Evolutionary conservation across 495 filamentous ascomycete genomes (phyloP).

Genomic region (Rhypophila decipiens): DNA sequence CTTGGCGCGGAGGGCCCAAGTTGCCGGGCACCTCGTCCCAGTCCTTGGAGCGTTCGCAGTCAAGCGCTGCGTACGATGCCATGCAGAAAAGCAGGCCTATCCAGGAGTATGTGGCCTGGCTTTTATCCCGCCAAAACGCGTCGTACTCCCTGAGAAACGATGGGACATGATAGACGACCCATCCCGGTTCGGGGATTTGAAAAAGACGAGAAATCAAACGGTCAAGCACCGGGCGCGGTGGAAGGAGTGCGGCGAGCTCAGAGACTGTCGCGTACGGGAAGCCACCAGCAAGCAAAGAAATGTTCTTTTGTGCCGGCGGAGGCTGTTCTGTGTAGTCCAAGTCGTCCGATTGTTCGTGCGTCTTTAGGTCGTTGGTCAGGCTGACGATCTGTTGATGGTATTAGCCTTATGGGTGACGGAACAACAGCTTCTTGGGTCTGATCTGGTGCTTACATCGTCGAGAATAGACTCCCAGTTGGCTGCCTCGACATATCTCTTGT

Average conservation of each 20-base stretch:
- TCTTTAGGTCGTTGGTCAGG: slow-evolving; percentile 15
- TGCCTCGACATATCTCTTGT: slow-evolving; percentile 43
- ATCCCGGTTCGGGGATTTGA: slow-evolving; percentile 35
- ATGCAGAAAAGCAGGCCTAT: slow-evolving; percentile 27
- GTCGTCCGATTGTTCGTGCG: slow-evolving; percentile 16
- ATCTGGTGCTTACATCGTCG: slow-evolving; percentile 40
- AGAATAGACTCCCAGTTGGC: slow-evolving; percentile 47
- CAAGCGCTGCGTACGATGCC: slow-evolving; percentile 18
- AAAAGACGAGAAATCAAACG: slow-evolving; percentile 42
- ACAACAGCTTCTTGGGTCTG: no score
- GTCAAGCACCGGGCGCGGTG: slow-evolving; percentile 35
- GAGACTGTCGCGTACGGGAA: slow-evolving; percentile 24
- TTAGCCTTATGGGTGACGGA: background rate
- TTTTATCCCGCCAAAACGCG: slow-evolving; percentile 22
- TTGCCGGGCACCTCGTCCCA: slow-evolving; percentile 18
- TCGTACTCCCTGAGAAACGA: slow-evolving; percentile 36
- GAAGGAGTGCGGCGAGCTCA: slow-evolving; percentile 37
- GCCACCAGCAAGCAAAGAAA: slow-evolving; percentile 37
- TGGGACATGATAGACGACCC: slow-evolving; percentile 38
- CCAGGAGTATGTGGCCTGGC: slow-evolving; percentile 14
- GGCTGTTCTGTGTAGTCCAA: slow-evolving; percentile 19
- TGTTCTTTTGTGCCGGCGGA: slow-evolving; percentile 21
- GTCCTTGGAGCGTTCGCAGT: slow-evolving; percentile 16
- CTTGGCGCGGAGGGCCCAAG: slow-evolving; percentile 12
- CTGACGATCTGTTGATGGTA: slow-evolving; percentile 17